phyloP scores from a whole-genome alignment of 176 grass and related monocot genomes.

The Melocanna baccifera region DNA sequence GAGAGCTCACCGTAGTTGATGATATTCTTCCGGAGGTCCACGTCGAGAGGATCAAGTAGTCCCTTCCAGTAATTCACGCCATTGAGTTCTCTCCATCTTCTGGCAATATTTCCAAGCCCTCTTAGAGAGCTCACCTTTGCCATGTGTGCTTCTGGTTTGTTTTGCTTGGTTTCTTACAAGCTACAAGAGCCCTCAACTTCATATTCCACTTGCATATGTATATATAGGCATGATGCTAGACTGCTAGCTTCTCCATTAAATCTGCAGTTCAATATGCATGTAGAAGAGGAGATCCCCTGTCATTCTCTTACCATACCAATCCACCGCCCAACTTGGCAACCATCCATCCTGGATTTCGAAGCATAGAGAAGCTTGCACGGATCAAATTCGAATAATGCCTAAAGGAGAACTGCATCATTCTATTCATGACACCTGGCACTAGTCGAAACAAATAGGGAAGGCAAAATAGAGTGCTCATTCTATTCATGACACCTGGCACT shows the following conservation, averaged over 20 bases:
- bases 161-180: constrained; percentile 21
- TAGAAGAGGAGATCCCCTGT: constrained; percentile 35
- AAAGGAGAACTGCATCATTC: constrained; percentile 16
- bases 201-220: constrained; percentile 15
- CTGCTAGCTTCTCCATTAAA: constrained; percentile 15
- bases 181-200: constrained; percentile 11
- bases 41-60: constrained; percentile 60
- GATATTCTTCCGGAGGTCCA: constrained; percentile 67
- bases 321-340: constrained; percentile 22
- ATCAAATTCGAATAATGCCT: constrained; percentile 42
- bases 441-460: constrained; percentile 3
- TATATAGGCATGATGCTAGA: constrained; percentile 17
- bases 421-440: constrained; percentile 19
- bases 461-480: constrained; percentile 7
- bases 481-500: constrained; percentile 19
- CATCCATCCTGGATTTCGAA: constrained; percentile 47
- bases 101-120: constrained; percentile 59
- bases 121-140: constrained; percentile 21
- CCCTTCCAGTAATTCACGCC: constrained; percentile 72
- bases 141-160: constrained; percentile 5
- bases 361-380: constrained; percentile 62
- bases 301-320: constrained; percentile 34
- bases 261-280: constrained; percentile 19
- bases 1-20: constrained; percentile 77
- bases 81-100: constrained; percentile 71